Conservation (phyloP, 2,329 filamentous ascomycete species). For the Cadophora sp. region DNA sequence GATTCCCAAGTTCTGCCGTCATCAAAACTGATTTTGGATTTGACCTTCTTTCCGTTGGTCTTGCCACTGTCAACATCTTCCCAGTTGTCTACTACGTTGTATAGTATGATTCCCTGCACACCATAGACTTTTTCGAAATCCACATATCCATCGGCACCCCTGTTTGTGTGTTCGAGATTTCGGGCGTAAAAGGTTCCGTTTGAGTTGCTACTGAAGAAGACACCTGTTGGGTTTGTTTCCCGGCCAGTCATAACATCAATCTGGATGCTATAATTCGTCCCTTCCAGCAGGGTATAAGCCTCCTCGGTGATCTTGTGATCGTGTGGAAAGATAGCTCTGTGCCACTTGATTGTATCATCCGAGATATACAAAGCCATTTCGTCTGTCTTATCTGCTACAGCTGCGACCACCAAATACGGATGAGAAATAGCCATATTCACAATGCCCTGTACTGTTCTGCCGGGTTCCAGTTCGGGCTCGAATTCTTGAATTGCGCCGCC, state of each 20-base stretch:
- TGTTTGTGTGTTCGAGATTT: slow-evolving; percentile 92
- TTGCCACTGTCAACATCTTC: slow-evolving; percentile 69
- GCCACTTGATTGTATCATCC: slow-evolving; percentile 84
- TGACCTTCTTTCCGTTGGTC: slow-evolving; percentile 66
- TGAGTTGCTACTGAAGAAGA: slow-evolving; percentile 94
- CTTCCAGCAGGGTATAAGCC: slow-evolving; percentile 92
- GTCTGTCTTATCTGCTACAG: slow-evolving; percentile 78
- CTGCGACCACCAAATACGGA: slow-evolving; percentile 84
- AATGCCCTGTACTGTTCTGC: slow-evolving; percentile 78
- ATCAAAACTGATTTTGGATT: slow-evolving; percentile 90
- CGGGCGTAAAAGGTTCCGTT: slow-evolving; percentile 95
- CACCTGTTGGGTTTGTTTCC: slow-evolving; percentile 76
- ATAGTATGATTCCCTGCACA: slow-evolving; percentile 90
- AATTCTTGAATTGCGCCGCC: slow-evolving; percentile 62
- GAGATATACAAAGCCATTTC: slow-evolving; percentile 94
- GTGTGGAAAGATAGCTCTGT: slow-evolving; percentile 86
- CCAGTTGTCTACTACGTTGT: slow-evolving; percentile 89
- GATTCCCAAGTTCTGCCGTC: slow-evolving; percentile 86
- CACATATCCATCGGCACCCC: slow-evolving; percentile 75
- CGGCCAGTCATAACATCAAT: slow-evolving; percentile 84
- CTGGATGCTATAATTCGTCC: slow-evolving; percentile 97
- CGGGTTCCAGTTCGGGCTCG: slow-evolving; percentile 79
- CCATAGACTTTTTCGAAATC: slow-evolving; percentile 95
- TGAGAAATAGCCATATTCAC: slow-evolving; percentile 85
- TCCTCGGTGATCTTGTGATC: slow-evolving; percentile 82